Conservation (phyloP, 2,329 filamentous ascomycete genomes). For the Diaporthe caulivora region DNA sequence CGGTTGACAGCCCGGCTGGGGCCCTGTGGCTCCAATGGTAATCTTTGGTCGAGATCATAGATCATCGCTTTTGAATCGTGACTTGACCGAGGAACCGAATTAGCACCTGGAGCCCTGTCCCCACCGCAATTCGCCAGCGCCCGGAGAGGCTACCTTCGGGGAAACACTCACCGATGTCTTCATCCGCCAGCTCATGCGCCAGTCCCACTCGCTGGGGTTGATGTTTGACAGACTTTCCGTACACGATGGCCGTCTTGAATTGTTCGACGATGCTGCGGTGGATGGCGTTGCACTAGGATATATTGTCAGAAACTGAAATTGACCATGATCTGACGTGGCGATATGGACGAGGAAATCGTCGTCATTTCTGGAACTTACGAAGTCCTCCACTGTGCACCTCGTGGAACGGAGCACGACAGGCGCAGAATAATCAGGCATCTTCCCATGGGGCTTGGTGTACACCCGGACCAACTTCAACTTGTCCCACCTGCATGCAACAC, state of each 20-base stretch:
- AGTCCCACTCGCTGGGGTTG: conserved; percentile 96
- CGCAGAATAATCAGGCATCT: conserved; percentile 88
- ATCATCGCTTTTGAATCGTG: conserved; percentile 78
- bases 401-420: conserved; percentile 89
- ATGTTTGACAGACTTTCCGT: conserved; percentile 98
- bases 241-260: conserved; percentile 95
- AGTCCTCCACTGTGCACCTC: conserved; percentile 94
- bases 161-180: conserved; percentile 86
- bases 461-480: conserved; percentile 91
- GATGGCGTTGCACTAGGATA: conserved; percentile 88
- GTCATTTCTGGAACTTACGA: conserved; percentile 72
- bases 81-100: conserved; percentile 55
- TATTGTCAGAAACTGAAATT: conserved; percentile 48
- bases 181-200: conserved; percentile 90
- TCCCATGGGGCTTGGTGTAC: conserved; percentile 98
- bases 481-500: conserved; percentile 76
- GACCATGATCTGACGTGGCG: background rate
- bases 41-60: conserved; percentile 20
- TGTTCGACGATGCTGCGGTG: conserved; percentile 96
- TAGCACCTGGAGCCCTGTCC: conserved; percentile 40
- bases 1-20: conserved; percentile 44
- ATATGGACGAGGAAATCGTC: background rate
- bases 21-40: conserved; percentile 36
- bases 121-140: conserved; percentile 8
- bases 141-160: conserved; percentile 17